These are phyloP conservation scores for Sporothrix curviconia DNA, from an alignment of 2,329 filamentous ascomycete genomes.

Conservation along the genomic window DNA sequence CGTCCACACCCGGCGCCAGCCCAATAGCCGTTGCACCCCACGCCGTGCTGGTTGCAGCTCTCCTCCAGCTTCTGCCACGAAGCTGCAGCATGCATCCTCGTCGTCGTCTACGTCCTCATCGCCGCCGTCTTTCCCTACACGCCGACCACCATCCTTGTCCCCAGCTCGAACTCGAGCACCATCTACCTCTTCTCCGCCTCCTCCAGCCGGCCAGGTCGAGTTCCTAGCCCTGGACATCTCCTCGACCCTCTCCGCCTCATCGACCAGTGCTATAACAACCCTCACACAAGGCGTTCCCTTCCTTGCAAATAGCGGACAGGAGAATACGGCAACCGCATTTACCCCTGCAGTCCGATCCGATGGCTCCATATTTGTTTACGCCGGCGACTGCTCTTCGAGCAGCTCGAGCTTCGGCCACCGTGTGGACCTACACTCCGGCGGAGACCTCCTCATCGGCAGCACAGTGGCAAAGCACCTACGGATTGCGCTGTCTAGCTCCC, in stretches of 20 bases:
- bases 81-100: constrained; percentile 1
- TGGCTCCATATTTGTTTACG: constrained; percentile 66
- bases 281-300: constrained; percentile 59
- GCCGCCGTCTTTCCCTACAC: constrained; percentile 62
- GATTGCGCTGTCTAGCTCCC: constrained; percentile 2
- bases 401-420: constrained; percentile 23
- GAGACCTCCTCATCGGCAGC: not conserved
- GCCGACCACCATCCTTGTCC: constrained; percentile 64
- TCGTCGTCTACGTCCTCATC: constrained; percentile 24
- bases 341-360: constrained; percentile 59
- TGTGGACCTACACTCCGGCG: constrained; percentile 59
- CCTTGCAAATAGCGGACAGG: constrained; percentile 34
- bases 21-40: not conserved
- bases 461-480: constrained; percentile 6
- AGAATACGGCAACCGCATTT: constrained; percentile 49
- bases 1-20: not conserved
- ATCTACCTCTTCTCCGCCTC: constrained; percentile 65
- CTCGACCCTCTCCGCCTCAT: constrained; percentile 43
- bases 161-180: constrained; percentile 35
- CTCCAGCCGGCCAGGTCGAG: constrained; percentile 34
- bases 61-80: constrained; percentile 11
- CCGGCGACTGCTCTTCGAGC: constrained; percentile 59
- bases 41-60: constrained; percentile 2
- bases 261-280: constrained; percentile 33
- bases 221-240: constrained; percentile 63